Conservation (phyloP, 805 yeast species). For the Zygoascus flipseniorum region DNA sequence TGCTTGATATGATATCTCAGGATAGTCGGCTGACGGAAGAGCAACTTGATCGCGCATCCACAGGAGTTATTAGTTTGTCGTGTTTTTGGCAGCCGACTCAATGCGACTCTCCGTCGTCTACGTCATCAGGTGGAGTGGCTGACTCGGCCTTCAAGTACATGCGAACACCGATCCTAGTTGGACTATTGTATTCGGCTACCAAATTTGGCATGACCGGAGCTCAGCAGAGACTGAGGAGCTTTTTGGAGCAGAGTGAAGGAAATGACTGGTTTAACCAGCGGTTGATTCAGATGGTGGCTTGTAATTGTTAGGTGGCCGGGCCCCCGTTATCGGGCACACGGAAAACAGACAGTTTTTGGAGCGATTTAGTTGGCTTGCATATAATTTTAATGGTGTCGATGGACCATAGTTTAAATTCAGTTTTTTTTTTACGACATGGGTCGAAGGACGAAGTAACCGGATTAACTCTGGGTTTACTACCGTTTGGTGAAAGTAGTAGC, state of each 20-base stretch:
- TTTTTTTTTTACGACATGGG: too few relatives aligned
- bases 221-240: not conserved
- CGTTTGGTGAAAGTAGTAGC: too few relatives aligned
- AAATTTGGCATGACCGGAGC: not conserved
- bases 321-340: not conserved
- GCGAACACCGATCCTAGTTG: not conserved
- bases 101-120: not conserved
- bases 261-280: not conserved
- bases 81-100: not conserved
- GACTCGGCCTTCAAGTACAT: not conserved
- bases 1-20: not conserved
- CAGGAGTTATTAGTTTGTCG: not conserved
- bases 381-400: not conserved
- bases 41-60: not conserved
- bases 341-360: too few relatives aligned
- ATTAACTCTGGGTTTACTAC: too few relatives aligned
- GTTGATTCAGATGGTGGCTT: not conserved
- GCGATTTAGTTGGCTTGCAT: not conserved
- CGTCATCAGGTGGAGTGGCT: not conserved
- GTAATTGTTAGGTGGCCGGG: not conserved
- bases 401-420: not conserved
- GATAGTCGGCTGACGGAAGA: not conserved
- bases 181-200: not conserved
- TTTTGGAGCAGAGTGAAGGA: not conserved
- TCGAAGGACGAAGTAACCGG: too few relatives aligned